Evolutionary conservation across 2,329 filamentous ascomycete species (phyloP).

Genomic region (Phaeophleospora eucalypticola): DNA sequence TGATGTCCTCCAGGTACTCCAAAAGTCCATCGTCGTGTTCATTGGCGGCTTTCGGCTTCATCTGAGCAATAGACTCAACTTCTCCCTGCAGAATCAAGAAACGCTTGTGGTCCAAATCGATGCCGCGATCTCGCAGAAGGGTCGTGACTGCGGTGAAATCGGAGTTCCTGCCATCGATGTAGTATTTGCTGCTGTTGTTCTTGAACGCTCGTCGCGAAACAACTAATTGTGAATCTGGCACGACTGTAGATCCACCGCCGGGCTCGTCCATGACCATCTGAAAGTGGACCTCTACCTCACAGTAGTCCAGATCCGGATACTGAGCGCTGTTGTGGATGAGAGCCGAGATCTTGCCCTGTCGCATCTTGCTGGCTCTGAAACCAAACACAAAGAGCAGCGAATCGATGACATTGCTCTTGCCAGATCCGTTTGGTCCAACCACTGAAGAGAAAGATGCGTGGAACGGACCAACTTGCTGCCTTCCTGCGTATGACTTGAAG

Average conservation of each 20-base stretch:
- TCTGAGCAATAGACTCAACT: constrained; percentile 97
- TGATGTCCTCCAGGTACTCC: constrained; percentile 97
- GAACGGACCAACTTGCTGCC: constrained; percentile 93
- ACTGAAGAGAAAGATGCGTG: constrained; percentile 97
- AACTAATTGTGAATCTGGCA: constrained; percentile 79
- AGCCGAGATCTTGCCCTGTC: constrained; percentile 96
- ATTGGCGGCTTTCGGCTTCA: constrained; percentile 93
- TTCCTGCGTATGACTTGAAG: constrained; percentile 97
- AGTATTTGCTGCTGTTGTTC: constrained; percentile 98
- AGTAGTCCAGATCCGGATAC: constrained; percentile 78
- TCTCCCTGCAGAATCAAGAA: constrained; percentile 97
- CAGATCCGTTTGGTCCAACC: constrained; percentile 94
- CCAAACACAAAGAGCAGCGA: constrained; percentile 98
- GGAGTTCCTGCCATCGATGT: constrained; percentile 84
- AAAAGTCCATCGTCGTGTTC: constrained; percentile 95
- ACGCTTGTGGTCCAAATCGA: constrained; percentile 96
- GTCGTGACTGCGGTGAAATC: constrained; percentile 90
- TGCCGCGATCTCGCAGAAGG: constrained; percentile 77
- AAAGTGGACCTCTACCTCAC: constrained; percentile 95
- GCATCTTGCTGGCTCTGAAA: constrained; percentile 98
- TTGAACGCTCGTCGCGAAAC: constrained; percentile 93
- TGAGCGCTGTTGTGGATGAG: constrained; percentile 95
- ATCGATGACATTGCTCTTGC: constrained; percentile 98
- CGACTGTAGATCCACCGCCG: constrained; percentile 67
- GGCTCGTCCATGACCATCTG: constrained; percentile 89